Percentiles rank a stretch among this genome's conserved stretches.
Evolutionary conservation across 2,329 filamentous ascomycete species (phyloP).

Genomic region (Aureobasidium melanogenum): DNA sequence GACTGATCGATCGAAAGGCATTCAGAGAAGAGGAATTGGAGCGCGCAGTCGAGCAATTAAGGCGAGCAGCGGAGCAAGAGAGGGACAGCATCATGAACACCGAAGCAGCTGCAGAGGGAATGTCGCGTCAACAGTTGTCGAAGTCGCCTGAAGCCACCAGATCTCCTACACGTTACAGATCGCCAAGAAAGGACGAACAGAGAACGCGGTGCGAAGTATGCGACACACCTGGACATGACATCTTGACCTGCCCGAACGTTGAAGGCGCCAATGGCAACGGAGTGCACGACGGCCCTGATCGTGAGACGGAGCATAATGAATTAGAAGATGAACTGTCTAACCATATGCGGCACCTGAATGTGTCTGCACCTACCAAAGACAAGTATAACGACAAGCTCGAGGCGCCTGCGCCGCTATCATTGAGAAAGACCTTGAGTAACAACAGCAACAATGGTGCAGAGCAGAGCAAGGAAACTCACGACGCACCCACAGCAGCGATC

Average conservation of each 20-base stretch:
- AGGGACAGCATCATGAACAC: conserved; percentile 41
- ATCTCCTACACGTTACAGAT: conserved; percentile 26
- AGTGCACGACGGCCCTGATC: neutral
- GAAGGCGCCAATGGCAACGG: neutral
- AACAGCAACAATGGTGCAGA: neutral
- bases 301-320: neutral
- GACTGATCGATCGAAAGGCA: conserved; percentile 62
- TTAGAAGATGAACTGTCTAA: neutral
- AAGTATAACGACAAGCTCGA: conserved; percentile 17
- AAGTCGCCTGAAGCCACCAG: conserved; percentile 38
- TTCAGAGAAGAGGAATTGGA: conserved; percentile 77
- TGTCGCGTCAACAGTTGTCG: conserved; percentile 47
- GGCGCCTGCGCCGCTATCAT: conserved; percentile 5
- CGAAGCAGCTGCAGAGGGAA: conserved; percentile 35
- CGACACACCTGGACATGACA: neutral
- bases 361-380: neutral
- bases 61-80: conserved; percentile 36
- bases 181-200: neutral
- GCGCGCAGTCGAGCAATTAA: conserved; percentile 44
- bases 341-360: neutral
- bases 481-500: conserved; percentile 20
- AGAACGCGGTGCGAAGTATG: neutral
- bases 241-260: neutral
- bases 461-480: neutral
- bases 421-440: conserved; percentile 11